Base-by-base conservation (phyloP, 2,329 filamentous ascomycete genomes). In the Xylogone sp. region DNA sequence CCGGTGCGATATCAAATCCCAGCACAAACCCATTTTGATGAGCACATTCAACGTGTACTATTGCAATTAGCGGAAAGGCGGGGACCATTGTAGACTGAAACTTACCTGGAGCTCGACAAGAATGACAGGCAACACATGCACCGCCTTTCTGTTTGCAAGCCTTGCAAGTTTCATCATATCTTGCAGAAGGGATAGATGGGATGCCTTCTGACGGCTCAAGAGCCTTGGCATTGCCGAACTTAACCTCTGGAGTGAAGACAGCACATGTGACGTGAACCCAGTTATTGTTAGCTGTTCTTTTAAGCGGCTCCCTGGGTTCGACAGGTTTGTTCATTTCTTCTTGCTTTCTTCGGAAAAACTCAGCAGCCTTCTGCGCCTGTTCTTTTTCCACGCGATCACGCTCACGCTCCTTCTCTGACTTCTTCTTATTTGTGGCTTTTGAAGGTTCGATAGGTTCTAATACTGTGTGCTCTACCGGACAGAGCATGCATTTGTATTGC, bases 251-350 rank as follows among this genome's bases (percentile, higher is more conserved):
- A 10, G 88, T 92, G 84, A 90, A 97, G 18, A 96, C 77, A 1
- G 94, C 92, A 65, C 94, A 99, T 34, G 87, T 86, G 22, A 97
- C 90, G 67, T 99, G 94, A 16, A 97, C 90, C 94, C 94, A 99
- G 65, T 97, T 97, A 71, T 97, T 97, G 66, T 95, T 91, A 3
- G 88, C 89, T 0, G 94, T 99, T 46, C 90, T 84, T 72, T 99
- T 99, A 56, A 99, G 75, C 3, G 94, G 87, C 67, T 97, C 94
- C 45, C 94, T 83, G 21, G 94, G 94, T 57, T 90, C 82, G 31
- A 87, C 71, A 1, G 94, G 93, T 45, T 92, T 87, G 59, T 91
- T 90, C 62, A 87, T 83, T 54, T 93, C 87, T 64, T 90, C 83
- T 69, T 99, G 93, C 64, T 83, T 86, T 66, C 87, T 87, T 42